Base-by-base conservation (phyloP, 2,329 filamentous ascomycete species). In the Phoma sp. region DNA sequence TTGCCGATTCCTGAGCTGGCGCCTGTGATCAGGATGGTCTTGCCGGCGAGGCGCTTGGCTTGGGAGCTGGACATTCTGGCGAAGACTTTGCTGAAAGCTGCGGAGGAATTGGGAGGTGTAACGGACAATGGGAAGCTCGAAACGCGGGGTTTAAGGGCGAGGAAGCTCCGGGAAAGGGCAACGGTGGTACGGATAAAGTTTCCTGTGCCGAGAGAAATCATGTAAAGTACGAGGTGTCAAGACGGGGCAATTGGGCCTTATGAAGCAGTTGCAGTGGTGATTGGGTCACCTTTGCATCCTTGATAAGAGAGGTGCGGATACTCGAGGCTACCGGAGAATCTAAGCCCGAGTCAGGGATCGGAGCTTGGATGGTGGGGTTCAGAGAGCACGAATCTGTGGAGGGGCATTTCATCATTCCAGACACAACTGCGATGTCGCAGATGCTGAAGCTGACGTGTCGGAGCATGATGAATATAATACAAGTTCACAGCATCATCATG, bases 1-100 rank as follows among this genome's bases (percentile, higher is more conserved):
- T 84, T 85, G 22, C 95, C 95, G 76, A 99, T 98, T 59, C 95
- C 95, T 19, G 92, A 96, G 4, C 90, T 95, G 29, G 95, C 95
- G 52, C 95, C 95, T 5, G 95, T 98, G 61, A 99, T 85, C 53
- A 98, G 78, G 55, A 98, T 82, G 4, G 92, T 98, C 81, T 98
- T 98, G 84, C 92, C 92, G 70, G 89, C 84, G 57, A 99, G 90
- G 80, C 94, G 92, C 76, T 92, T 89, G 61, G 84, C 84, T 78
- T 90, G 87, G 71, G 89, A 86, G 31, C 39, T 45, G 35, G 91
- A 85, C 85, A 88, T 89, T 53, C 76, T 84, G 68, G 82, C 57
- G 36, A 62, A 50, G 3, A 63, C 60, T 45, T 51, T 57, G 24
- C 49, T 35, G 41, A 55, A 41, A 46, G 40, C 32, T 19, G 32